Base-by-base conservation (phyloP, 768 basidiomycete genomes). In the Suillus bovinus region DNA sequence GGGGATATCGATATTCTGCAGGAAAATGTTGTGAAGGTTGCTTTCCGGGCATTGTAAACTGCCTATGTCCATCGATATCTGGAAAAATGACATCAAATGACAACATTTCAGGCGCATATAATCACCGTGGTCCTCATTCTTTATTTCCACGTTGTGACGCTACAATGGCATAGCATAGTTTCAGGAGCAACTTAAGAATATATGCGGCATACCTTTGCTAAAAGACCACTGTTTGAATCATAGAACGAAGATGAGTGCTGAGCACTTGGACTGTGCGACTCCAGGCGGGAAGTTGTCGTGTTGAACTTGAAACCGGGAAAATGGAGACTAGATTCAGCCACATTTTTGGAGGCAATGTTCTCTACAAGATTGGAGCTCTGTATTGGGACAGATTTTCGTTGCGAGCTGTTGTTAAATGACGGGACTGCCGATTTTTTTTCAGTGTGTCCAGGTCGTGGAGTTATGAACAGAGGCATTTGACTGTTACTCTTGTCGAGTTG, bases 41-140 rank as follows among this genome's bases (percentile, higher is more conserved):
- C 50, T 52, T 31, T 33, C 50, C 20, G 31, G 6, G 31, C 50
- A 52, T 39, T 4, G 24, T 63, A 66, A 20, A 52, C 8, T 64
- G 67, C 4, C 52, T 39, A 11, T 44, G 58, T 13, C 38, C 20
- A 44, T 46, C 46, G 10, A 46, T 36, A n/a, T 74, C 65, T 68
- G 38, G 53, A 54, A 50, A 62, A 34, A 44, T 16, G 53, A 55
- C 50, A 42, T 31, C 17, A 10, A 22, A 39, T 20, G 1, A 27
- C 20, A 39, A 20, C 22, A 39, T 13, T 49, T 4, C 20, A 34
- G 27, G 55, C 63, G 68, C 65, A 69, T 70, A 72, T 59, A 70
- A 67, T 5, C 62, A 76, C 73, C 73, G 31, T 56, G 49, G 54
- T 60, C 53, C 10, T 68, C 66, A 8, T 65, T 63, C 20, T 56